phyloP scores from a whole-genome alignment of 2,329 filamentous ascomycete genomes.

The Exophiala xenobiotica region DNA sequence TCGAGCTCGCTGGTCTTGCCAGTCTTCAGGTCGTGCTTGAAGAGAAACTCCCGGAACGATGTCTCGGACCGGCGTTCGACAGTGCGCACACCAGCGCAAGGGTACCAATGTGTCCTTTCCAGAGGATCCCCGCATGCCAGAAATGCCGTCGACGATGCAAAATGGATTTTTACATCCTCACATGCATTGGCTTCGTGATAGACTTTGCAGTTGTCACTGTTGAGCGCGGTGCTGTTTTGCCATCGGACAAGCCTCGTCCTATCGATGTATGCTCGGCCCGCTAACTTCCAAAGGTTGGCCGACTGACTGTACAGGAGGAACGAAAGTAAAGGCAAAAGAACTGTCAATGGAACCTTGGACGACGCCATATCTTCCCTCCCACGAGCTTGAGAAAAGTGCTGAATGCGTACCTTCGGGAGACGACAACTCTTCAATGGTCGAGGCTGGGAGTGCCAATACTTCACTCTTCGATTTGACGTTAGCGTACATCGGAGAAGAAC shows the following conservation, averaged over 20 bases:
- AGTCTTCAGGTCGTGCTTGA: constrained; percentile 23
- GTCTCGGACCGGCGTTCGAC: constrained; percentile 15
- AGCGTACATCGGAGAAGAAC: too few relatives aligned
- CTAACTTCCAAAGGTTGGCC: constrained; percentile 4
- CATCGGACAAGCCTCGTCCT: constrained; percentile 20
- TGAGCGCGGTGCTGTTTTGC: constrained; percentile 20
- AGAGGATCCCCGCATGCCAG: constrained; percentile 21
- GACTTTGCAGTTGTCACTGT: constrained; percentile 20
- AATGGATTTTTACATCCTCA: constrained; percentile 27
- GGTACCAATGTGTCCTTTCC: constrained; percentile 24
- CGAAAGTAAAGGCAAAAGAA: constrained; percentile 11
- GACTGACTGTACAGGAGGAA: constrained; percentile 17
- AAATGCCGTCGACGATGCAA: constrained; percentile 22
- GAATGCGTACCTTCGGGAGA: too few relatives aligned
- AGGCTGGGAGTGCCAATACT: too few relatives aligned
- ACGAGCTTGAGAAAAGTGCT: not conserved
- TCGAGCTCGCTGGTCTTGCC: constrained; percentile 16
- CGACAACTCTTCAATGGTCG: too few relatives aligned
- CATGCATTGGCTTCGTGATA: constrained; percentile 18
- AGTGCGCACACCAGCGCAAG: constrained; percentile 18
- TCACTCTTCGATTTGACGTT: too few relatives aligned
- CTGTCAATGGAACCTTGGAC: constrained; percentile 4
- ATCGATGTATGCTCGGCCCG: constrained; percentile 20
- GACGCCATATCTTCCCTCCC: not conserved
- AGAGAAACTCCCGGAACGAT: constrained; percentile 22